phyloP scores from a whole-genome alignment of 176 grass and related monocot species.

The Bromus sterilis region DNA sequence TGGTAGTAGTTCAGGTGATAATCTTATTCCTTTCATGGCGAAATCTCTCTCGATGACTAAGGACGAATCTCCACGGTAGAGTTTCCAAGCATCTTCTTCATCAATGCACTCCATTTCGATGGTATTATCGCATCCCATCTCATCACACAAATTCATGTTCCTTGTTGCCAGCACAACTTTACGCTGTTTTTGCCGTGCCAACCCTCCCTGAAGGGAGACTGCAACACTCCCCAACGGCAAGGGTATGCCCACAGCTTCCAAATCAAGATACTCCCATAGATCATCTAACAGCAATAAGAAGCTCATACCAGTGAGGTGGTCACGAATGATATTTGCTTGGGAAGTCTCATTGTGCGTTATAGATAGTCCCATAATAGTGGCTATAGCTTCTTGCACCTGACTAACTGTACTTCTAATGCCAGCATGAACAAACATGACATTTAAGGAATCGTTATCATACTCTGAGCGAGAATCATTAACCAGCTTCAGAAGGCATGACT shows the following conservation, averaged over 20 bases:
- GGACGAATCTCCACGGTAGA: neutral
- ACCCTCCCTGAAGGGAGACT: too few relatives aligned
- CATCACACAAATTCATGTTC: neutral
- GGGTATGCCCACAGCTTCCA: neutral
- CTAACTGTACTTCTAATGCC: neutral
- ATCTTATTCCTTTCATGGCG: too few relatives aligned
- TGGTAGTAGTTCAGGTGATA: too few relatives aligned
- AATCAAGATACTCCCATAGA: neutral
- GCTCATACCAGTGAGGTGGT: fast-evolving
- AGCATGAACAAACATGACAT: neutral
- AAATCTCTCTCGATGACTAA: too few relatives aligned
- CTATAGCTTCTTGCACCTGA: neutral
- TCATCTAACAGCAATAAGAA: neutral
- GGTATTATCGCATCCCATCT: neutral
- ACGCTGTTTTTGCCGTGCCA: neutral
- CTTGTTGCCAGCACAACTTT: neutral
- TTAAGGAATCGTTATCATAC: neutral
- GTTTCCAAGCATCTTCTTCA: neutral
- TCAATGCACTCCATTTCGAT: neutral
- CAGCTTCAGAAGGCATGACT: neutral
- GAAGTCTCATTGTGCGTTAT: neutral
- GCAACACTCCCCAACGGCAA: neutral
- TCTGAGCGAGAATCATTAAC: neutral
- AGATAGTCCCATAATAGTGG: neutral
- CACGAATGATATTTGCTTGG: neutral